A percentile compares a stretch with the other conserved stretches of the same genome.
Conservation (phyloP, 495 filamentous ascomycete genomes). For the Hyaloscypha variabilis region DNA sequence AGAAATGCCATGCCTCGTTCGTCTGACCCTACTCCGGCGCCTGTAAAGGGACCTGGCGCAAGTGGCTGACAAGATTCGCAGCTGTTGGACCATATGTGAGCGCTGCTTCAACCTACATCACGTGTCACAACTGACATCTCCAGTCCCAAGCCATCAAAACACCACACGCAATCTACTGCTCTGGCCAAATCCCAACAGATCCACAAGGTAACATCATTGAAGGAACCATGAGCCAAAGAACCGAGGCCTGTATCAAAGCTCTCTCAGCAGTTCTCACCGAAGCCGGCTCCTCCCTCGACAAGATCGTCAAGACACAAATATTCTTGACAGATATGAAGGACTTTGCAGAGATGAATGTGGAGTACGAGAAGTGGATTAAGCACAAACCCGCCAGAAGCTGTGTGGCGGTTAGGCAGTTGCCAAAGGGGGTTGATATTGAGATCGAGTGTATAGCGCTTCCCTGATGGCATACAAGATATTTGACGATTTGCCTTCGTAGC, state of each 20-base stretch:
- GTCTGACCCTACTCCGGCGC: constrained; percentile 32
- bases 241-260: constrained; percentile 74
- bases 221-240: constrained; percentile 78
- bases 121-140: constrained; percentile 5
- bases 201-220: constrained; percentile 70
- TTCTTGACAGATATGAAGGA: constrained; percentile 86
- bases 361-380: constrained; percentile 84
- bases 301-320: constrained; percentile 81
- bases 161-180: constrained; percentile 83
- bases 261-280: constrained; percentile 75
- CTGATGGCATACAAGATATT: background rate
- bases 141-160: constrained; percentile 91
- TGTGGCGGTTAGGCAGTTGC: constrained; percentile 86
- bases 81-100: constrained; percentile 61
- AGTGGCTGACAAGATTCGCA: constrained; percentile 32
- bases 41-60: background rate
- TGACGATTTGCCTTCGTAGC: background rate
- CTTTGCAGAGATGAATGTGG: constrained; percentile 85
- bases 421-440: constrained; percentile 88
- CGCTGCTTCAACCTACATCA: background rate
- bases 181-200: constrained; percentile 89
- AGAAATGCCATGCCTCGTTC: constrained; percentile 54
- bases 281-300: constrained; percentile 73
- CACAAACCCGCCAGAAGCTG: constrained; percentile 93
- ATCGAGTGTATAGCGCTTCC: constrained; percentile 87